A percentile compares a stretch with the other conserved stretches of the same genome.
These are phyloP conservation scores for Westerdykella sp. DNA, from an alignment of 2,329 filamentous ascomycete species.

Conservation along the genomic window DNA sequence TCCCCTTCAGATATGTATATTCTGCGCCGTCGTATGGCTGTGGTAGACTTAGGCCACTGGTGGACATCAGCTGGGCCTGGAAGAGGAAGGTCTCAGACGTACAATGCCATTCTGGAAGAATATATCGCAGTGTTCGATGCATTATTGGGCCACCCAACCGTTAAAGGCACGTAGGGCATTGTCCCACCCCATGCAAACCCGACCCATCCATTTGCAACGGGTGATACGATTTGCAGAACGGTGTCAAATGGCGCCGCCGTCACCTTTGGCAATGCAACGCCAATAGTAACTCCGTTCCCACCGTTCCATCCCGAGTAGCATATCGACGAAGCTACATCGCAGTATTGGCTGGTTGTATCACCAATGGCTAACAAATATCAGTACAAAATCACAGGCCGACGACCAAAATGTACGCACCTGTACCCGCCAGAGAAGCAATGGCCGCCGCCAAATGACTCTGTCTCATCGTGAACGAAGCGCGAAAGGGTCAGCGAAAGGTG, in stretches of 20 bases:
- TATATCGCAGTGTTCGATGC: slow-evolving; percentile 33
- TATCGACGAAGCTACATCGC: slow-evolving; percentile 26
- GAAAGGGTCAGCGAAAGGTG: neutral
- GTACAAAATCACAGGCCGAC: neutral
- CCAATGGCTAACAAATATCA: slow-evolving; percentile 8
- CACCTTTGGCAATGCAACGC: slow-evolving; percentile 34
- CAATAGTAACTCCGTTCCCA: slow-evolving; percentile 26
- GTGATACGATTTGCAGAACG: slow-evolving; percentile 42
- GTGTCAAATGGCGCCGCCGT: slow-evolving; percentile 35
- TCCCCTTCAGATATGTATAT: slow-evolving; percentile 28
- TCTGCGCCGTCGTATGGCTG: slow-evolving; percentile 21
- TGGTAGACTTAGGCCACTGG: slow-evolving; percentile 24
- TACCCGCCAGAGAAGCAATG: slow-evolving; percentile 6
- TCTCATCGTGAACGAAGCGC: slow-evolving; percentile 12
- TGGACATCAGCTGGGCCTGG: slow-evolving; percentile 4
- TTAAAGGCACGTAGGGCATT: slow-evolving; percentile 46
- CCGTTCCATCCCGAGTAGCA: slow-evolving; percentile 41
- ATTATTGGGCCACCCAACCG: slow-evolving; percentile 43
- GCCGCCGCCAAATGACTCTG: slow-evolving; percentile 1
- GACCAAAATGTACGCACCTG: slow-evolving; percentile 8
- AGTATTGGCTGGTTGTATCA: slow-evolving; percentile 20
- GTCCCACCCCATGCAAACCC: slow-evolving; percentile 47
- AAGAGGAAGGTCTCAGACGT: slow-evolving; percentile 15
- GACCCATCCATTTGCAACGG: slow-evolving; percentile 43
- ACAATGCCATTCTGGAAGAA: slow-evolving; percentile 44